Evolutionary conservation across 495 filamentous ascomycete species (phyloP), one percentile per base, ranked within the genome.

Genomic region (Aspergillus saccharolyticus): DNA sequence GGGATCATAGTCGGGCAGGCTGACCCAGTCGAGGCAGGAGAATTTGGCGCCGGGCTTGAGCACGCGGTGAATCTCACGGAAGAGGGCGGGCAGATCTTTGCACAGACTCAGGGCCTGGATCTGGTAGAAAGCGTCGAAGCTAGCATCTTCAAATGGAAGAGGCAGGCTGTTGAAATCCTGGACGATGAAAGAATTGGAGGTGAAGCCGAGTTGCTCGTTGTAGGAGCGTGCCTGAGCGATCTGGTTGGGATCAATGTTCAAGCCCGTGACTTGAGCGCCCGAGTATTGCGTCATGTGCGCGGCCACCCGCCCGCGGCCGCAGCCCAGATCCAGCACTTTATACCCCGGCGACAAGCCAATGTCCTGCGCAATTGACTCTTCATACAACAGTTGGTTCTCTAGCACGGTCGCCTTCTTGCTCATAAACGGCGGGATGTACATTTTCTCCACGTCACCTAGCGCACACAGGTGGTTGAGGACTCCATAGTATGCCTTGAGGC

Each of bases 341-440:
- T 80, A 74, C 12, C 80, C 80, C 4, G 71, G 61, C 30, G 72
- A 70, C 21, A 85, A 63, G 42, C 76, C 79, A 47, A 85, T 76
- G 52, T 81, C 73, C 12, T 66, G 61, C 18, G 81, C 79, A 57
- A 85, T 76, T 54, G 79, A 79, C 57, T 79, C 76, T 67, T 85
- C 83, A 56, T 82, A 84, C n/a, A 85, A 73, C 52, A 84, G 71
- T 63, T 85, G 81, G 63, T 76, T 76, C 56, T 76, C 72, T 33
- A 67, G 67, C 3, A 83, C 77, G 6, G 70, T 75, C n/a, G 76
- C 75, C 55, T 80, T 78, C 62, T 74, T 74, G 66, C 82, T 79
- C 81, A 86, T 82, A 61, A 78, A 76, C 4, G 83, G 83, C 22
- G 83, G 83, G 52, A 86, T 84, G 64, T 86, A 86, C 83, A 86